Base-by-base conservation (phyloP, 257 asterid species). In the Apocynum venetum region DNA sequence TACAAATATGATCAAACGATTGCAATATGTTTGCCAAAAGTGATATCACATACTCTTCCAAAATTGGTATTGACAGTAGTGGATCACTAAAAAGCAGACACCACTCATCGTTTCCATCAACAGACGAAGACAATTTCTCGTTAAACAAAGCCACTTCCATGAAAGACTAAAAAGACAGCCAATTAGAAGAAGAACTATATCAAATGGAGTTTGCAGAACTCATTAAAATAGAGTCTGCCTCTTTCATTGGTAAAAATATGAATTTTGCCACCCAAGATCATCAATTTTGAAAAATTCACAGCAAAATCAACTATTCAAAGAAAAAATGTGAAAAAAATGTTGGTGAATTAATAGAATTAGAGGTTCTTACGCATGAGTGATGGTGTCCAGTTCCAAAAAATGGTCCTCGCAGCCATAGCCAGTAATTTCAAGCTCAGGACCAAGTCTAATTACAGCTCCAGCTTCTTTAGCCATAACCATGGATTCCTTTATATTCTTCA, bases 361-460 rank as follows among this genome's bases (percentile, higher is more conserved):
- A 48, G 63, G 64, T 15, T 56, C 97, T 82, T 91, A 93, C 98
- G 97, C 94, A 80, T 95, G 97, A 77, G 88, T 79, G 81, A 93
- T 82, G 71, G 99, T 93, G 84, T 95, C 99, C 67, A 93, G 97
- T 80, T 95, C 98, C 83, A 91, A 76, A 81, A 95, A 95, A 83
- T 95, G 99, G 52, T 95, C 99, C 65, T 95, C 96, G 79, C 99
- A 95, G 82, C 97, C 99, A 88, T 95, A 93, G 77, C 99, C 99
- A 65, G 97, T 89, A 82, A 95, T 90, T 87, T 95, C 99, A 52
- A 95, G 99, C 86, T 95, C 99, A 8, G 99, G 99, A 10, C 99
- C 99, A 4, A 95, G 97, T 72, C 98, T 91, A 72, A 95, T 89
- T 49, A 82, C 92, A 43, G 97, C 97, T 44, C 99, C 97, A n/a